phyloP scores from a whole-genome alignment of 306 rosid genomes.

The Psophocarpus tetragonolobus region DNA sequence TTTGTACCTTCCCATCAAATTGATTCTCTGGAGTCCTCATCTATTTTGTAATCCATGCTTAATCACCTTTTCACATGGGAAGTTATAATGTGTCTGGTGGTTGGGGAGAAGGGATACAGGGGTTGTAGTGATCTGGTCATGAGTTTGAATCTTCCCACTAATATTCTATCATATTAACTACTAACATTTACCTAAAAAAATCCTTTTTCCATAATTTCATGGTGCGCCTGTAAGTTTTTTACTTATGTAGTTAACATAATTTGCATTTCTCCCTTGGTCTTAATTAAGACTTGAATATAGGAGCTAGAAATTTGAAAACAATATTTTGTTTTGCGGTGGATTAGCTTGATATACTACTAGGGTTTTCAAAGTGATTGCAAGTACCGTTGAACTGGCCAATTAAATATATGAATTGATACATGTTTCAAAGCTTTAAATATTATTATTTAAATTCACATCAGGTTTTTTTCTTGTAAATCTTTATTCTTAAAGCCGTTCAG shows the following conservation, averaged over 20 bases:
- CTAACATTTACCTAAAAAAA: too few species aligned
- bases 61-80: too few species aligned
- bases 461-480: neutral
- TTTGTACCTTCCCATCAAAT: neutral
- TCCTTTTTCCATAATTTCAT: neutral
- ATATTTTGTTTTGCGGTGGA: neutral
- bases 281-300: neutral
- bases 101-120: too few species aligned
- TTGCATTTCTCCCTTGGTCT: neutral
- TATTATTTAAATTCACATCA: neutral
- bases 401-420: neutral
- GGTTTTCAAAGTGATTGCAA: neutral
- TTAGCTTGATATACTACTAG: neutral
- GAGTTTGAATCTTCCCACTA: too few species aligned
- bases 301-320: neutral
- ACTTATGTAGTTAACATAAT: neutral
- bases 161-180: too few species aligned
- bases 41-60: neutral
- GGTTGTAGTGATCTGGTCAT: too few species aligned
- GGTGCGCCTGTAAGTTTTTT: neutral
- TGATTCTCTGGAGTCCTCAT: neutral
- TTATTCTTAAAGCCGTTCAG: neutral
- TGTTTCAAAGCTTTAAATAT: neutral
- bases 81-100: too few species aligned
- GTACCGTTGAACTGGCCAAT: neutral